Base-by-base conservation (phyloP, 768 basidiomycete species). In the Chlorophyllum brunneum region DNA sequence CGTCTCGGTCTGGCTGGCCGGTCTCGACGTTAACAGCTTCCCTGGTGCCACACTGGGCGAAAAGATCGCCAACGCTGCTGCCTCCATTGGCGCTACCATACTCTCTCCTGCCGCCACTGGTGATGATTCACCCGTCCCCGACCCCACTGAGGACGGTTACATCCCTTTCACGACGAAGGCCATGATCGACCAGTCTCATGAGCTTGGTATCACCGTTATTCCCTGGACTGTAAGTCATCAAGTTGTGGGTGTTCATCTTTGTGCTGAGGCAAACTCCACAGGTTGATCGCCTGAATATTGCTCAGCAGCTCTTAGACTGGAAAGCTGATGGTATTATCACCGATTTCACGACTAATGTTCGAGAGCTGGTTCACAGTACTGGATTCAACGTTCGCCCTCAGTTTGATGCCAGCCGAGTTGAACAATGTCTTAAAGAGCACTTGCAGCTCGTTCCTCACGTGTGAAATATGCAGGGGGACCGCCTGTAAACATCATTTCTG, bases 261-360 rank as follows among this genome's bases (percentile, higher is more conserved):
- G 24, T 39, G 44, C 9, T 45, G 8, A 33, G 42, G n/a, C 22
- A 23, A 4, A 40, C 29, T 48, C 11, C 54, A 5, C 60, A 88
- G 85, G 75, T 85, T 54, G 81, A 90, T 61, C 69, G 73, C 16
- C 67, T 86, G 51, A 82, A 79, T 58, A 69, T 81, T 31, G 76
- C 79, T 2, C 80, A 86, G n/a, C 73, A 82, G 56, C 62, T 91
- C 36, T 49, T 83, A 29, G 72, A 73, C 13, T 78, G 76, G 70
- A 79, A 80, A 2, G 82, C 81, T 0, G 88, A 91, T 63, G 89
- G 88, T 0, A 79, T 92, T 51, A 91, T 92, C 59, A 82, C 87
- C 4, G 88, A 92, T 62, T 88, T 82, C 63, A 86, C 89, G 3
- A 66, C 71, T 38, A 67, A 76, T 20, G 67, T 89, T 41, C 78